Conservation (phyloP, 192 early-diverging fungal genomes). For the Backusella luteola region DNA sequence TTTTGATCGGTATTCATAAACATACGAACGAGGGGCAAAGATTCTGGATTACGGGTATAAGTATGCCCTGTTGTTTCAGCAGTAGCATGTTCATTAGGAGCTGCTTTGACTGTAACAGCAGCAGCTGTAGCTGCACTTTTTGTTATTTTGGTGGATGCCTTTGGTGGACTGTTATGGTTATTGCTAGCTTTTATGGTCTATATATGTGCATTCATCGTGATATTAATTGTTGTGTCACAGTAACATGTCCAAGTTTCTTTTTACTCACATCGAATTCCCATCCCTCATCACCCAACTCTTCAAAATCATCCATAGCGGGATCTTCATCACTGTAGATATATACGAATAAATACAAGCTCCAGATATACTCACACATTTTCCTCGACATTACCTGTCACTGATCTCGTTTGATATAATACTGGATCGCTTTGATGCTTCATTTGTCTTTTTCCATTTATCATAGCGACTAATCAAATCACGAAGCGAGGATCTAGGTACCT, state of each 20-base stretch:
- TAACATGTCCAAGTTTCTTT: neutral
- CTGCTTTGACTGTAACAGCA: neutral
- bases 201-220: neutral
- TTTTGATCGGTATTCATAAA: slow-evolving; percentile 22
- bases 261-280: slow-evolving; percentile 57
- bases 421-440: slow-evolving; percentile 20
- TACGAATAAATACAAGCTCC: neutral
- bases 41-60: slow-evolving; percentile 25
- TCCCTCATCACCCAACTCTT: slow-evolving; percentile 39
- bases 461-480: slow-evolving; percentile 65
- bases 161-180: neutral
- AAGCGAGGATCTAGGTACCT: slow-evolving; percentile 49
- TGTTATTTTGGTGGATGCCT: neutral
- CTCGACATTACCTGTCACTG: slow-evolving; percentile 23
- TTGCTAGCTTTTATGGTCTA: neutral
- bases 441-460: slow-evolving; percentile 56
- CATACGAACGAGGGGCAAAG: slow-evolving; percentile 31
- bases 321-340: slow-evolving; percentile 41
- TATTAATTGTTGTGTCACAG: neutral
- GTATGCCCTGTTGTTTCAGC: slow-evolving; percentile 1
- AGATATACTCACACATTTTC: neutral
- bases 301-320: slow-evolving; percentile 42
- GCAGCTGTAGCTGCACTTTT: slow-evolving; percentile 14
- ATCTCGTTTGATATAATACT: slow-evolving; percentile 23
- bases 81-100: neutral